Conservation (phyloP, 202 grass and related monocot species). For the Setaria italica region DNA sequence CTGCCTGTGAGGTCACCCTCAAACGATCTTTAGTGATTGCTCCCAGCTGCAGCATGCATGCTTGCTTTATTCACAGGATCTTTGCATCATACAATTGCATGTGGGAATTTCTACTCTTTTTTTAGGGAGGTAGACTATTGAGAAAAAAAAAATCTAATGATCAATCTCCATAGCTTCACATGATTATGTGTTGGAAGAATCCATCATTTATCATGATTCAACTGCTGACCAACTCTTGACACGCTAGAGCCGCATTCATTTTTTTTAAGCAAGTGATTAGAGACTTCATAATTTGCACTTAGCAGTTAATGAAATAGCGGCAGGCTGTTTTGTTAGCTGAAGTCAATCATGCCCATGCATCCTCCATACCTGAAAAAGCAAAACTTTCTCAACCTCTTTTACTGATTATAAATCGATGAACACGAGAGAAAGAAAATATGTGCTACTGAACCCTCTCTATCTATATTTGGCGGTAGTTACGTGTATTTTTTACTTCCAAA, state of each 20-base stretch:
- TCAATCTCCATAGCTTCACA: conserved; percentile 60
- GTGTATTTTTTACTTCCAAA: conserved; percentile 30
- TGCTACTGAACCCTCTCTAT: background rate
- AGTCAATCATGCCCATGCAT: conserved; percentile 16
- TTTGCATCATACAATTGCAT: conserved; percentile 50
- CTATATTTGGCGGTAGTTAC: conserved; percentile 5
- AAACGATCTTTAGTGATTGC: conserved; percentile 60
- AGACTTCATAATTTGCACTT: conserved; percentile 44
- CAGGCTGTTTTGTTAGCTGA: conserved; percentile 36
- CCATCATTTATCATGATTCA: conserved; percentile 64
- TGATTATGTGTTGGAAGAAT: conserved; percentile 49
- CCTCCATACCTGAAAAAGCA: conserved; percentile 27
- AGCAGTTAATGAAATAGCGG: conserved; percentile 20
- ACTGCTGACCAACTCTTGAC: conserved; percentile 49
- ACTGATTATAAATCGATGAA: background rate
- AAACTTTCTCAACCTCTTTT: background rate
- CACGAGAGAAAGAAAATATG: background rate
- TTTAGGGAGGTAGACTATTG: conserved; percentile 24
- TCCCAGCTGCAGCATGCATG: conserved; percentile 56
- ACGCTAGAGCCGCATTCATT: conserved; percentile 40
- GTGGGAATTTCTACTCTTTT: conserved; percentile 47
- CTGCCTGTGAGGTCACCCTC: conserved; percentile 66
- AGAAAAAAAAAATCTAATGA: conserved; percentile 40
- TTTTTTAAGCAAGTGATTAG: conserved; percentile 28
- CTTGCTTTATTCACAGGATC: conserved; percentile 46